Percentiles rank a stretch among this genome's conserved stretches.
Conservation (phyloP, 2,329 filamentous ascomycete genomes). For the Myriosclerotinia curreyana region DNA sequence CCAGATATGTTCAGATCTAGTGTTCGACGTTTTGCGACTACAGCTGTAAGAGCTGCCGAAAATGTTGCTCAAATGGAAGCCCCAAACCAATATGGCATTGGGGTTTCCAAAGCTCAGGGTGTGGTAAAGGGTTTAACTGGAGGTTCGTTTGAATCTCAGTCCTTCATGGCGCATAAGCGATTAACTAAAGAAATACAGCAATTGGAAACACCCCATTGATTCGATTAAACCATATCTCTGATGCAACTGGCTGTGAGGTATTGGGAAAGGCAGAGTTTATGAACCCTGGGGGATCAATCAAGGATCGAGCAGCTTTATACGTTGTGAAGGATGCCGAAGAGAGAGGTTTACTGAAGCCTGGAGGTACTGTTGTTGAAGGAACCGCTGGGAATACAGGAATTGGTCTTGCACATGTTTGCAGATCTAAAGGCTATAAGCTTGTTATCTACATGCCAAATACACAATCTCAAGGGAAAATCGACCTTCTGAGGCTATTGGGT, state of each 20-base stretch:
- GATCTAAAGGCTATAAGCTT: constrained; percentile 84
- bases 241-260: constrained; percentile 88
- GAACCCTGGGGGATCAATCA: constrained; percentile 94
- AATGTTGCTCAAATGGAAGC: constrained; percentile 47
- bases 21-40: constrained; percentile 55
- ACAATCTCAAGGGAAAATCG: constrained; percentile 96
- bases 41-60: constrained; percentile 50
- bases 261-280: constrained; percentile 98
- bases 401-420: constrained; percentile 93
- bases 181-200: constrained; percentile 51
- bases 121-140: constrained; percentile 64
- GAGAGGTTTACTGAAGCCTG: constrained; percentile 73
- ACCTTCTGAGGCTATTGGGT: constrained; percentile 83
- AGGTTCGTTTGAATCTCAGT: constrained; percentile 47
- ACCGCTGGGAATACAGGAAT: constrained; percentile 98
- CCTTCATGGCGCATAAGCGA: constrained; percentile 17
- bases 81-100: constrained; percentile 54
- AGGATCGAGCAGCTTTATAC: constrained; percentile 92
- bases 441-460: constrained; percentile 99
- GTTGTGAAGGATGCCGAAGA: constrained; percentile 93
- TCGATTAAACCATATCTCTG: constrained; percentile 80
- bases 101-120: constrained; percentile 64
- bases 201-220: constrained; percentile 98
- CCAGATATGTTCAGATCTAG: constrained; percentile 53
- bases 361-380: constrained; percentile 93